A percentile compares a stretch with the other conserved stretches of the same genome.
phyloP scores from a whole-genome alignment of 2,329 filamentous ascomycete species.

The Diaporthe ampelina region DNA sequence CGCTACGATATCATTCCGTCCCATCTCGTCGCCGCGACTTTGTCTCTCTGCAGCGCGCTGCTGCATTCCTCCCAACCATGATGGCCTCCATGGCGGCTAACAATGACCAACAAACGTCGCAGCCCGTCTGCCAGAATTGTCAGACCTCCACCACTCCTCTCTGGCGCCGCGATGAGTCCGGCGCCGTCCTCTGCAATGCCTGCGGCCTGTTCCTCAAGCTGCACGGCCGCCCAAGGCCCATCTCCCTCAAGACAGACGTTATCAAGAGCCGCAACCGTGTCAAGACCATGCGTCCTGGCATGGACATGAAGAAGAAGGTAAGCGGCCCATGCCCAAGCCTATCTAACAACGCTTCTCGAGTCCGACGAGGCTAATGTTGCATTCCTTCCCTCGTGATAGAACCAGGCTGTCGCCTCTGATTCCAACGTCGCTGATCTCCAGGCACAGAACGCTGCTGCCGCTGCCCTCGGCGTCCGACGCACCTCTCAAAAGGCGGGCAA shows the following conservation, averaged over 20 bases:
- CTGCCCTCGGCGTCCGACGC: constrained; percentile 68
- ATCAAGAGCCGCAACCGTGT: constrained; percentile 99
- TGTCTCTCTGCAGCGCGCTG: constrained; percentile 34
- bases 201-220: constrained; percentile 98
- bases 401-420: constrained; percentile 59
- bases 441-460: constrained; percentile 63
- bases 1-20: constrained; percentile 31
- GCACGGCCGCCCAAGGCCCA: constrained; percentile 91
- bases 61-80: constrained; percentile 45
- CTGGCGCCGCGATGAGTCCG: constrained; percentile 97
- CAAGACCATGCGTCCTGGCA: constrained; percentile 85
- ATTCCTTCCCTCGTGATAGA: constrained; percentile 42
- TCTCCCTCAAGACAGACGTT: constrained; percentile 97
- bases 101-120: constrained; percentile 72
- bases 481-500: constrained; percentile 80
- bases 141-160: constrained; percentile 94
- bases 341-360: constrained; percentile 24
- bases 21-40: constrained; percentile 15
- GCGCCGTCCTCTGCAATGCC: constrained; percentile 97
- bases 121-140: constrained; percentile 98
- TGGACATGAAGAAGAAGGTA: constrained; percentile 88
- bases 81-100: constrained; percentile 67
- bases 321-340: constrained; percentile 45
- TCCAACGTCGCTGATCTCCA: constrained; percentile 72
- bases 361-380: constrained; percentile 39